Evolutionary conservation across 768 basidiomycete species (phyloP), one percentile per base, ranked within the genome.

Genomic region (Russula sp.): DNA sequence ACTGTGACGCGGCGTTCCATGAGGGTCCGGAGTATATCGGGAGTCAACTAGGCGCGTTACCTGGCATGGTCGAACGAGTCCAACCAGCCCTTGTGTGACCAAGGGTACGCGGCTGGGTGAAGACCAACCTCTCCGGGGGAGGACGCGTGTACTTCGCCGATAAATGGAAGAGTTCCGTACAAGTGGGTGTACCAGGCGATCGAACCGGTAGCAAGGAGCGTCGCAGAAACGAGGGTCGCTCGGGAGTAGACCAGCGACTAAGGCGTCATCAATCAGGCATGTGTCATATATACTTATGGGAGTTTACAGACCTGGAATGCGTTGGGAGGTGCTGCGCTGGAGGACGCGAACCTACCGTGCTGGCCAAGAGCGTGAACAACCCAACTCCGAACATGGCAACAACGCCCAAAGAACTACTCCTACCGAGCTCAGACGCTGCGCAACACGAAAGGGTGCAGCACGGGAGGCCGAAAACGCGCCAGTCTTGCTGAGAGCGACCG

Each of bases 61-160:
- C 93, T 88, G 65, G 93, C 84, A 74, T 99, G 97, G 80, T 99
- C 95, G 71, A 95, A 99, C 48, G 90, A 87, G 76, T 97, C 92
- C 32, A 99, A 76, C 61, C 75, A 71, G 8, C 97, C 97, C 60
- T 84, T 83, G 78, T 98, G 94, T 39, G 90, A 81, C 93, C 95
- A 99, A 20, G 97, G 96, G 73, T 89, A 89, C 35, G 75, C 70
- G 60, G 87, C 71, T 29, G 97, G 84, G 76, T 99, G 97, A 43
- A 99, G 85, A 63, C 97, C 97, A 68, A 93, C 93, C 66, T 99
- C 97, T 48, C 86, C 91, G 56, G 87, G 87, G 64, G 89, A 87
- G 76, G 90, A 93, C 50, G 97, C 97, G 72, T 92, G 91, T 7
- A 88, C 96, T 75, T 97, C 87, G 61, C 89, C 85, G 67, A 98